Base-by-base conservation (phyloP, 2,329 filamentous ascomycete species). In the Mycogone perniciosa region DNA sequence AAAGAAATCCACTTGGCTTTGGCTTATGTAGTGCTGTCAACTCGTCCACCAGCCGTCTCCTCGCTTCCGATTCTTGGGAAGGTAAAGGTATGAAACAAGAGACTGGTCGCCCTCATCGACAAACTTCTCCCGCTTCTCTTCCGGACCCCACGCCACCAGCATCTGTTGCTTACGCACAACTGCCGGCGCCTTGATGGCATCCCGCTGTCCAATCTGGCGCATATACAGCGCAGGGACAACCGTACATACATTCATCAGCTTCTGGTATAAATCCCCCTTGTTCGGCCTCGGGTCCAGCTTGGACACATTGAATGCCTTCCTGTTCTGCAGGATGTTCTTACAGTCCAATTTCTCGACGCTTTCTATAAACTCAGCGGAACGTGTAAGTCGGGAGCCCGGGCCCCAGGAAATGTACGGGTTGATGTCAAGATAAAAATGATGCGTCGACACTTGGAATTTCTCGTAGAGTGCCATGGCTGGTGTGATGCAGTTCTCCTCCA, bases 401-500 rank as follows among this genome's bases (percentile, higher is more conserved):
- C 56, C 56, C 54, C 61, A 63, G 6, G 59, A 38, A 20, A 66
- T 59, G 51, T 63, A 66, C 0, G 61, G 55, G 50, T 68, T 62
- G 38, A 67, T 60, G 42, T 66, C 64, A 9, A 70, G 61, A 40
- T 68, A 66, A 52, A 70, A 72, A 39, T 68, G 61, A 46, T 69
- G 61, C 0, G 66, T 69, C 29, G 69, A 70, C 7, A 67, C 62
- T 26, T 67, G 59, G 29, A 72, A 56, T 56, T 70, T 70, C 54
- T 73, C 68, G 31, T 71, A 66, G 2, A 72, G 59, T 8, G 46
- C 50, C 57, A 71, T 63, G 1, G 70, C 69, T 1, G 68, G 69
- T 33, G 50, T 55, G 46, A 73, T 56, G 46, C 69, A 65, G 11
- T 53, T 46, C 5, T 62, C 56, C 34, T 57, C 58, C 31, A 64